Evolutionary conservation across 2,329 filamentous ascomycete genomes (phyloP).

Genomic region (Aureobasidium musti): DNA sequence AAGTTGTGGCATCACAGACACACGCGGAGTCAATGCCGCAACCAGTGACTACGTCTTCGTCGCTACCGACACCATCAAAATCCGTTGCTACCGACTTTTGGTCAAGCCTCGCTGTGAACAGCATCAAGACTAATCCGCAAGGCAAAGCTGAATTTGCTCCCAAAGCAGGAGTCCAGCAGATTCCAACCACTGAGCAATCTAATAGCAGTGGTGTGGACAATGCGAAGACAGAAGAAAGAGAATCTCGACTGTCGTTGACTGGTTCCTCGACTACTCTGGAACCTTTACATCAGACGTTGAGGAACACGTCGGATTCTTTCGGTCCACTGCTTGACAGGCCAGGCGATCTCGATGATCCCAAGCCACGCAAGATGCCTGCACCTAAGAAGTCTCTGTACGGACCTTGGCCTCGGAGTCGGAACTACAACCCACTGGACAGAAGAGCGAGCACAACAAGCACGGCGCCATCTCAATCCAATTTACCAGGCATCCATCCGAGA

Average conservation of each 20-base stretch:
- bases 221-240: conserved; percentile 2
- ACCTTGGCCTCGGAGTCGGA: conserved; percentile 25
- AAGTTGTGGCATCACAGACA: conserved; percentile 20
- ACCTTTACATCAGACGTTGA: conserved; percentile 7
- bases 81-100: conserved; percentile 25
- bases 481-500: conserved; percentile 11
- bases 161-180: not conserved
- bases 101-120: conserved; percentile 26
- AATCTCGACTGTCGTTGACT: conserved; percentile 2
- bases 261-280: conserved; percentile 13
- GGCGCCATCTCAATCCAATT: not conserved
- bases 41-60: not conserved
- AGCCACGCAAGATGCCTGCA: conserved; percentile 14
- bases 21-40: conserved; percentile 11
- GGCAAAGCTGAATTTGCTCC: conserved; percentile 26
- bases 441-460: conserved; percentile 22
- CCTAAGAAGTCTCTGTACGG: conserved; percentile 28
- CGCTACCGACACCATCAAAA: conserved; percentile 11
- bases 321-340: conserved; percentile 21
- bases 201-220: not conserved
- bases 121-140: not conserved
- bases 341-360: not conserved
- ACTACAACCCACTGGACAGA: conserved; percentile 27
- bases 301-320: conserved; percentile 25
- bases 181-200: not conserved